Percentiles rank a stretch among this genome's conserved stretches.
Conservation (phyloP, 495 filamentous ascomycete genomes). For the Geopyxis carbonaria region DNA sequence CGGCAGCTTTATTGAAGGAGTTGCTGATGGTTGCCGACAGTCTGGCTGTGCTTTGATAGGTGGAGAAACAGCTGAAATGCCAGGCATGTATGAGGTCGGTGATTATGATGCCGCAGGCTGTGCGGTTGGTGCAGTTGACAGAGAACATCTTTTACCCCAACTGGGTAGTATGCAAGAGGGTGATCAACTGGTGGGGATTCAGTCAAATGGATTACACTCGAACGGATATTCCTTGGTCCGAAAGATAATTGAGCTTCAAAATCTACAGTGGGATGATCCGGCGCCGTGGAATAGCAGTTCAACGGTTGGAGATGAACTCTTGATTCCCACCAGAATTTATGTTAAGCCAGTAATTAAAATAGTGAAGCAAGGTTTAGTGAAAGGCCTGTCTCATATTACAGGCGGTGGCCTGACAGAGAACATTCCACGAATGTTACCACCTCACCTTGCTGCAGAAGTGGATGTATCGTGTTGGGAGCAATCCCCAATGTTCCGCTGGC, state of each 20-base stretch:
- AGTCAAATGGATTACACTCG: slow-evolving; percentile 71
- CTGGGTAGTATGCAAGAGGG: slow-evolving; percentile 60
- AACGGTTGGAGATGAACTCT: slow-evolving; percentile 53
- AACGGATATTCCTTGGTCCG: slow-evolving; percentile 93
- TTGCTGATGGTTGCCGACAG: slow-evolving; percentile 65
- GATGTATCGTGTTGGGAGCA: slow-evolving; percentile 54
- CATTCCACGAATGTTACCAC: slow-evolving; percentile 78
- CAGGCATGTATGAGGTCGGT: slow-evolving; percentile 64
- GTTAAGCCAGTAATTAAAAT: slow-evolving; percentile 54
- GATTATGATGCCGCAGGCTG: slow-evolving; percentile 85
- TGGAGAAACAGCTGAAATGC: slow-evolving; percentile 96
- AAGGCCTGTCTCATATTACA: slow-evolving; percentile 91
- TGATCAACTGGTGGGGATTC: slow-evolving; percentile 69
- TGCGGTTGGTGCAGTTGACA: slow-evolving; percentile 62
- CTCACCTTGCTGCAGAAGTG: slow-evolving; percentile 54
- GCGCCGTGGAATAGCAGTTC: slow-evolving; percentile 51
- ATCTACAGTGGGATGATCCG: slow-evolving; percentile 47
- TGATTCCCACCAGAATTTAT: slow-evolving; percentile 70
- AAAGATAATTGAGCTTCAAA: slow-evolving; percentile 56
- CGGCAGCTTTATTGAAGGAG: slow-evolving; percentile 66
- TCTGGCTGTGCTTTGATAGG: slow-evolving; percentile 80
- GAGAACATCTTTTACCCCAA: slow-evolving; percentile 54
- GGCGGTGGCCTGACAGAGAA: slow-evolving; percentile 86
- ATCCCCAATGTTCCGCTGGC: slow-evolving; percentile 66
- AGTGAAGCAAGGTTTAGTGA: slow-evolving; percentile 41